Evolutionary conservation across 352 stramenopile species (phyloP).

Genomic region (Pythium biforme): DNA sequence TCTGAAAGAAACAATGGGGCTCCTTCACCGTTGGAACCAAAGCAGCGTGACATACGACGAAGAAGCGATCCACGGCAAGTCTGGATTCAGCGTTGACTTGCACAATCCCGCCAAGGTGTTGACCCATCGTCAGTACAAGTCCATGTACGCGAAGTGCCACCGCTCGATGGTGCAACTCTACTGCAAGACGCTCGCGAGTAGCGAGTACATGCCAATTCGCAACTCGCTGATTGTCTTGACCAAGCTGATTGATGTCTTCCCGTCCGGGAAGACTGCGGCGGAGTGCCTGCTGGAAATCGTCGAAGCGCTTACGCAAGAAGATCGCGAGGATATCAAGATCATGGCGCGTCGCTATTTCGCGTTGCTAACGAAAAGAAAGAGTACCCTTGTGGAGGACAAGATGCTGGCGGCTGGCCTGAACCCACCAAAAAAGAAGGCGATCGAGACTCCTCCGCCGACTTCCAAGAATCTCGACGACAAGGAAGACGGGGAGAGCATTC

Average conservation of each 20-base stretch:
- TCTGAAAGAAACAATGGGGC: slow-evolving; percentile 69
- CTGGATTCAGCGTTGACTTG: slow-evolving; percentile 75
- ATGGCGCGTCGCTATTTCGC: slow-evolving; percentile 88
- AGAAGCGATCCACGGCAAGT: slow-evolving; percentile 66
- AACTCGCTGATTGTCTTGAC: slow-evolving; percentile 86
- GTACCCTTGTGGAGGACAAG: slow-evolving; percentile 64
- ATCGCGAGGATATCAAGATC: slow-evolving; percentile 88
- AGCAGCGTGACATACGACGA: slow-evolving; percentile 77
- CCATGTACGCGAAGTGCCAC: slow-evolving; percentile 75
- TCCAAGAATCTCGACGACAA: slow-evolving; percentile 28
- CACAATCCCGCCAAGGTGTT: slow-evolving; percentile 57
- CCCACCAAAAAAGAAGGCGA: slow-evolving; percentile 23
- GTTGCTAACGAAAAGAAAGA: slow-evolving; percentile 75
- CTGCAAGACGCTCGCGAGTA: slow-evolving; percentile 51
- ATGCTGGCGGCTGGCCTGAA: slow-evolving; percentile 35
- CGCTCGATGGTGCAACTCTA: slow-evolving; percentile 68
- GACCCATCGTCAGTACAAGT: slow-evolving; percentile 72
- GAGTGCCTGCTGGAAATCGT: slow-evolving; percentile 66
- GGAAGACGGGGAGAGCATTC: slow-evolving; percentile 27
- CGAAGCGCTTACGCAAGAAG: slow-evolving; percentile 70
- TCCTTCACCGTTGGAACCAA: slow-evolving; percentile 79
- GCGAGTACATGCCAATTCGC: slow-evolving; percentile 83
- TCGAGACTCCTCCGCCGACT: slow-evolving; percentile 12
- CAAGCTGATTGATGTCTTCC: slow-evolving; percentile 88
- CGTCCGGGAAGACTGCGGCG: slow-evolving; percentile 51